Evolutionary conservation across 2,329 filamentous ascomycete genomes (phyloP).

Genomic region (Diaporthe citri): DNA sequence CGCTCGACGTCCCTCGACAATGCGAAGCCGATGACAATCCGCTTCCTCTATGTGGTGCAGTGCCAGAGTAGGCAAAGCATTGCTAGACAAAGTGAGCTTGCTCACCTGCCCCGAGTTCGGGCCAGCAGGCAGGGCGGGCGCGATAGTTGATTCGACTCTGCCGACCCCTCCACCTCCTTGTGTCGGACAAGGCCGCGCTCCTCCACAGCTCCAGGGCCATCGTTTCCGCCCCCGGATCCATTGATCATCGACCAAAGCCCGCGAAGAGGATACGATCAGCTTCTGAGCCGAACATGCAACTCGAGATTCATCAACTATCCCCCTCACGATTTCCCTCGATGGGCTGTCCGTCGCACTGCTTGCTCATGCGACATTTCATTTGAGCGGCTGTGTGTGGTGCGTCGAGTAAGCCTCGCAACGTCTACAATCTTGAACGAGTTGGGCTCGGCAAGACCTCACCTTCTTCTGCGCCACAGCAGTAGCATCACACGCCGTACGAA

Average conservation of each 20-base stretch:
- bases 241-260: conserved; percentile 30
- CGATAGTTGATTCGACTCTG: not conserved
- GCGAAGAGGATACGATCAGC: conserved; percentile 7
- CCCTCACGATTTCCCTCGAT: not conserved
- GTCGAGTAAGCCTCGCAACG: conserved; percentile 1
- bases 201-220: conserved; percentile 19
- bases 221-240: conserved; percentile 27
- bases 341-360: not conserved
- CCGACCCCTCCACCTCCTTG: not conserved
- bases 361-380: not conserved
- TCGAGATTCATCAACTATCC: not conserved
- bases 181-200: conserved; percentile 27
- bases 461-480: not conserved
- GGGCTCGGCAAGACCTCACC: conserved; percentile 8
- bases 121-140: not conserved
- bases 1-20: not conserved
- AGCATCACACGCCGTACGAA: not conserved
- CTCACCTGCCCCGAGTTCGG: not conserved
- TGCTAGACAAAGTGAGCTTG: not conserved
- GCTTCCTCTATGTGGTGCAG: not conserved
- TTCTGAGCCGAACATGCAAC: not conserved
- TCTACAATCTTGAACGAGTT: not conserved
- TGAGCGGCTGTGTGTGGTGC: not conserved
- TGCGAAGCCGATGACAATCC: conserved; percentile 2
- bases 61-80: conserved; percentile 2